Evolutionary conservation across 768 basidiomycete species (phyloP), one percentile per base, ranked within the genome.

Genomic region (Erythrobasidium yunnanense): DNA sequence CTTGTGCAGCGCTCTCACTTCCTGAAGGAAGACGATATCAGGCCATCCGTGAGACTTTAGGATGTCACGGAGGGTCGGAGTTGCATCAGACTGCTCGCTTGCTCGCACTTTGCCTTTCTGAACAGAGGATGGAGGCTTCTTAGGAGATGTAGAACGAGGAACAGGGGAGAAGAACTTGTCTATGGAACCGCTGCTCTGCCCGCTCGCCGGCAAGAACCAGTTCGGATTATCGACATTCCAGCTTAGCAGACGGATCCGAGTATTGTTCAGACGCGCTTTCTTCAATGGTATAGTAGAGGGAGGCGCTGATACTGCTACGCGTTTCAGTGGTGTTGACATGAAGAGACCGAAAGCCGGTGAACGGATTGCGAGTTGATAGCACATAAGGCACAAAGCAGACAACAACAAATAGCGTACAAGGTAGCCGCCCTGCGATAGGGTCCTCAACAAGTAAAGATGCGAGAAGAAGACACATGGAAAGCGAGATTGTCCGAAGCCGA

Each of bases 221-320:
- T 2, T 42, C 32, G 68, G 66, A 25, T 52, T 69, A 54, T 69
- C 68, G 66, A 67, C 45, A 34, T 69, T 69, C 68, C 68, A 69
- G 52, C 32, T 47, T 11, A 69, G 45, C 23, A 69, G 4, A 6
- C 34, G 25, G 42, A 27, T 34, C 29, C 32, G 34, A 15, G 23
- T 32, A 32, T 55, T 32, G 18, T 30, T 55, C 4, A 17, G 5
- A 4, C 29, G 35, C 27, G 29, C 6, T 50, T 20, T 5, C 13
- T 15, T 17, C 20, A 23, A 23, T 7, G 13, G 22, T 4, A 15
- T 38, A 5, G 5, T 38, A 55, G 54, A 27, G n/a, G 5, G 29
- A 6, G 54, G 54, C 30, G 54, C 34, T 7, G 25, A 20, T 20
- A 38, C 34, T 8, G 33, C 33, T 32, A 55, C 20, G 33, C 54